Evolutionary conservation across 2,329 filamentous ascomycete genomes (phyloP).

Genomic region (Myriosclerotinia scirpicola): DNA sequence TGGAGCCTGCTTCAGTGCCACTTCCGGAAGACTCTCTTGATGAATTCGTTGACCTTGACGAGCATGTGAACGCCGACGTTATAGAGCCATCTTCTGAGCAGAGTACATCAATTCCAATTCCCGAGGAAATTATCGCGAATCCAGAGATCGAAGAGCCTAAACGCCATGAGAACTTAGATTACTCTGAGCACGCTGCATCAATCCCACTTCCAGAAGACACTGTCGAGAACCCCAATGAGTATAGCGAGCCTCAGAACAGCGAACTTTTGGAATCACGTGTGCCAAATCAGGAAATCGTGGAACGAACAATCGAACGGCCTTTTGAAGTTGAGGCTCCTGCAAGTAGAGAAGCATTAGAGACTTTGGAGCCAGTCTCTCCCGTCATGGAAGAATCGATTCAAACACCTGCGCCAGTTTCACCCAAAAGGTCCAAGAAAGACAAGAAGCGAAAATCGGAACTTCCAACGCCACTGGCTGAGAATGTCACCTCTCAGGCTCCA

Average conservation of each 20-base stretch:
- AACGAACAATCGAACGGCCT: not conserved
- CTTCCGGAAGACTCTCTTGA: not conserved
- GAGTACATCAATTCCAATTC: not conserved
- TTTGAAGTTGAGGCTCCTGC: not conserved
- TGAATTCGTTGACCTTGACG: slow-evolving; percentile 2
- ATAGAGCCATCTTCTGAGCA: not conserved
- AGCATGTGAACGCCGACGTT: not conserved
- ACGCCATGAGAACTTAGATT: not conserved
- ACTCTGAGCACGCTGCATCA: slow-evolving; percentile 6
- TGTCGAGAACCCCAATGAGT: not conserved
- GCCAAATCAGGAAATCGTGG: not conserved
- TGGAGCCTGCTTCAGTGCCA: slow-evolving; percentile 2
- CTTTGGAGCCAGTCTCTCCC: not conserved
- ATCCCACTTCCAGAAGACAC: slow-evolving; percentile 1
- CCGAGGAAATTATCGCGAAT: not conserved
- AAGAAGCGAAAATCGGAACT: slow-evolving; percentile 31
- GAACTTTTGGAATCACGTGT: not conserved
- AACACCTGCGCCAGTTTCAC: slow-evolving; percentile 24
- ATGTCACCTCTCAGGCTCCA: not conserved
- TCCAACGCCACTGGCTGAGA: slow-evolving; percentile 19
- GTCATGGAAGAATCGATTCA: not conserved
- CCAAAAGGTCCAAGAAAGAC: slow-evolving; percentile 31
- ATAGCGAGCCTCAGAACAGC: not conserved
- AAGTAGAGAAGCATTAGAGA: not conserved
- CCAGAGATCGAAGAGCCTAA: not conserved